Evolutionary conservation across 2,329 filamentous ascomycete species (phyloP), one percentile per base, ranked within the genome.

Genomic region (Davidsoniella eucalypti): DNA sequence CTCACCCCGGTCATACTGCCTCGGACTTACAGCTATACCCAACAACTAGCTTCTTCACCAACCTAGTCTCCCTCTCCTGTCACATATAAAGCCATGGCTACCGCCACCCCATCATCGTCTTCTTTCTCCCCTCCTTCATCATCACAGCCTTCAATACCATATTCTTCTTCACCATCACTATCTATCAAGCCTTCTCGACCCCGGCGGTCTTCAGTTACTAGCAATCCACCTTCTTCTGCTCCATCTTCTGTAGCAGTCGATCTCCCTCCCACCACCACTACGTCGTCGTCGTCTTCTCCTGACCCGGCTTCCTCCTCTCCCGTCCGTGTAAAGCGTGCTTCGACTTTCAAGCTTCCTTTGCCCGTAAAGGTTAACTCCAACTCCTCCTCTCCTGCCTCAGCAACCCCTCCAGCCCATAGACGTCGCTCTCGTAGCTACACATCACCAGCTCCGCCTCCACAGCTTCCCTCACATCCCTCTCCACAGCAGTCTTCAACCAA

Each of bases 301-400:
- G 36, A 36, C n/a, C 9, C 17, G 25, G 9, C 38, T 5, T 42
- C 25, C 21, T 33, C 40, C 33, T 49, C 52, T 17, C 54, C 52
- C 16, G 47, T 49, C 37, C 52, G 44, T 39, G 47, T 52, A 40
- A 49, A 54, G 36, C 52, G 54, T 25, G 43, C 48, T 25, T 55
- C 54, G 5, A 55, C 54, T 21, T 50, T 55, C 33, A 53, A 53
- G 40, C 52, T 55, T 38, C 54, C 54, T n/a, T 42, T 55, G 29
- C 54, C 54, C 23, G 50, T 55, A 38, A 54, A 53, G 40, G 45
- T 54, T 33, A 47, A 47, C 44, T 33, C 25, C 17, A 44, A 49
- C 49, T 43, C 50, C 14, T 54, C 53, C 40, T 52, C 49, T 43
- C 47, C 52, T 23, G 49, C 50, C 5, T 40, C 39, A n/a, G 40